phyloP scores from a whole-genome alignment of 2,329 filamentous ascomycete species.

The Chrysoporthe puriensis region DNA sequence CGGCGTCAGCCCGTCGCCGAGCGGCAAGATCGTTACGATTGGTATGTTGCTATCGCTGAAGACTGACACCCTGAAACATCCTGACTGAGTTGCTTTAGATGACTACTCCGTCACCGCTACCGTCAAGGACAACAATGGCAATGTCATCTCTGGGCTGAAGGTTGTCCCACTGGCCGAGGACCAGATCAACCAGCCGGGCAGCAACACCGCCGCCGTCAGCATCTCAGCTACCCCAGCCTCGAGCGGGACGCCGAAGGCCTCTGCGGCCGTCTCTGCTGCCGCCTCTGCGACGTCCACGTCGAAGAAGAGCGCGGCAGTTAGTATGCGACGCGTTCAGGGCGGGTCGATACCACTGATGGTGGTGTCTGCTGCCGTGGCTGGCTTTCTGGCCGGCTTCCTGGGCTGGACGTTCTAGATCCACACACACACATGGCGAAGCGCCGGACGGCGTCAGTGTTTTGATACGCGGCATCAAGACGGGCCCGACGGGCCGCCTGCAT shows the following conservation, averaged over 20 bases:
- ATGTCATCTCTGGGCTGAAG: slow-evolving; percentile 56
- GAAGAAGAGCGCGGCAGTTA: slow-evolving; percentile 5
- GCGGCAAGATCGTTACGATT: slow-evolving; percentile 67
- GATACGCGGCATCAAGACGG: background rate
- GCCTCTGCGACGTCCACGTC: slow-evolving; percentile 19
- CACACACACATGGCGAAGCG: background rate
- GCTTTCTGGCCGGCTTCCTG: slow-evolving; percentile 22
- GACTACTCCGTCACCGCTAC: slow-evolving; percentile 58
- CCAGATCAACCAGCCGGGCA: slow-evolving; percentile 50
- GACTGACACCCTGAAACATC: background rate
- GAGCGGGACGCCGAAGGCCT: slow-evolving; percentile 24
- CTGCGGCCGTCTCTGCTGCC: slow-evolving; percentile 4
- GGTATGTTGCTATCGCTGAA: slow-evolving; percentile 31
- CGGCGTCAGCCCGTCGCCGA: slow-evolving; percentile 68
- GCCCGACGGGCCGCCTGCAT: background rate
- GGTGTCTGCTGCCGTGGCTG: slow-evolving; percentile 11
- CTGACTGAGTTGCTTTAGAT: slow-evolving; percentile 9
- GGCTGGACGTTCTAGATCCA: background rate
- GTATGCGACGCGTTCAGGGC: slow-evolving; percentile 18
- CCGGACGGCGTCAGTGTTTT: slow-evolving; percentile 1
- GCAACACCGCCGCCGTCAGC: slow-evolving; percentile 37
- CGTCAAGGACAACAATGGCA: slow-evolving; percentile 67
- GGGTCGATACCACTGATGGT: slow-evolving; percentile 15
- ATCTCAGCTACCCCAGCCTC: slow-evolving; percentile 29
- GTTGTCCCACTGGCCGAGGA: slow-evolving; percentile 51